These are phyloP conservation scores for Dendryphion nanum DNA, from an alignment of 2,329 filamentous ascomycete species.

Conservation along the genomic window DNA sequence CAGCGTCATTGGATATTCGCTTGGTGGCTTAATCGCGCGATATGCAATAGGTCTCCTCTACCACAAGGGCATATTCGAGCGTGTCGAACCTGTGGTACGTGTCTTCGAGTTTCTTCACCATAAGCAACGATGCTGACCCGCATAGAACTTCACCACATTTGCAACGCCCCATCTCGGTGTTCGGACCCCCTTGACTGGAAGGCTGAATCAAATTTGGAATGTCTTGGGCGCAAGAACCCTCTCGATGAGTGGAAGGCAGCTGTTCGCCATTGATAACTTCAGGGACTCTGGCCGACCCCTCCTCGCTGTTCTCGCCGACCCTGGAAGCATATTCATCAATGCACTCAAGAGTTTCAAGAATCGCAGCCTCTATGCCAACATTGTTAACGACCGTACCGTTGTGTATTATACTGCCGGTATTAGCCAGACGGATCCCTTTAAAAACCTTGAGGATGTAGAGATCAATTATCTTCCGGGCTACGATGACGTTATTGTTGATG, in stretches of 20 bases:
- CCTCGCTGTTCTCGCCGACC: constrained; percentile 77
- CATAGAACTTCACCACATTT: constrained; percentile 89
- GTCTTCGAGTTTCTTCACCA: constrained; percentile 27
- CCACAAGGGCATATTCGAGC: constrained; percentile 75
- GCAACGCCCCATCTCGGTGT: constrained; percentile 70
- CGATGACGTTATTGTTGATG: constrained; percentile 72
- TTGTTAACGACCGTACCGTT: constrained; percentile 80
- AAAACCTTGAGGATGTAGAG: constrained; percentile 63
- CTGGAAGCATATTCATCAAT: constrained; percentile 79
- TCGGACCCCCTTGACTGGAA: constrained; percentile 44
- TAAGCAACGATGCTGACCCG: constrained; percentile 15
- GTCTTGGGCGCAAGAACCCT: constrained; percentile 77
- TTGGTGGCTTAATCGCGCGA: constrained; percentile 81
- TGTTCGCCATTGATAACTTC: constrained; percentile 86
- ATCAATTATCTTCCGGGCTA: constrained; percentile 74
- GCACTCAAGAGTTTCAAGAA: constrained; percentile 74
- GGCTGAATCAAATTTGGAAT: constrained; percentile 59
- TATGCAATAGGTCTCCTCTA: constrained; percentile 85
- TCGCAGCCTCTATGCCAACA: constrained; percentile 79
- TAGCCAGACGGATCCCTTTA: constrained; percentile 73
- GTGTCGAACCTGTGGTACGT: constrained; percentile 74
- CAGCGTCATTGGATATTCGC: constrained; percentile 84
- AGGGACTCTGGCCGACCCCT: constrained; percentile 78
- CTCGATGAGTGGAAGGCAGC: constrained; percentile 78
- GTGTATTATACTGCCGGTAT: constrained; percentile 82